These are phyloP conservation scores for Drechslerella coelobrocha DNA, from an alignment of 2,329 filamentous ascomycete species.

Conservation along the genomic window DNA sequence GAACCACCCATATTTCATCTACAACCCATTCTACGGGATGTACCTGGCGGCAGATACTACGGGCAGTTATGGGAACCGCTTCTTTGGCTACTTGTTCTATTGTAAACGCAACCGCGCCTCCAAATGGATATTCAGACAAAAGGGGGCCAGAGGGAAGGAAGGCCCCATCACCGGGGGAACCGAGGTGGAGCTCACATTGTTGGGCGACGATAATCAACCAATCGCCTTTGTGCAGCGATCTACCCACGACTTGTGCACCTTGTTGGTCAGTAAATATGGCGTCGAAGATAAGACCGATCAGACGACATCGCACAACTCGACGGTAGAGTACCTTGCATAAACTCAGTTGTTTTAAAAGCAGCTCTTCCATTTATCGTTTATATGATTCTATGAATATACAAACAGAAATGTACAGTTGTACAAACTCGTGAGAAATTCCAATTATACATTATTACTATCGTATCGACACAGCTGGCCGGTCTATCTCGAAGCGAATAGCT, in stretches of 20 bases:
- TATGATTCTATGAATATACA: no score
- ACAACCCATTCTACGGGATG: not conserved
- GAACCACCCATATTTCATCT: conserved; percentile 14
- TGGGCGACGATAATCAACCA: conserved; percentile 11
- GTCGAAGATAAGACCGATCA: conserved; percentile 1
- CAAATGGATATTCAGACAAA: conserved; percentile 17
- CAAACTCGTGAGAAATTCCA: no score
- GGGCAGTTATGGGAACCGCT: conserved; percentile 4
- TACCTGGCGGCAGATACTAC: conserved; percentile 14
- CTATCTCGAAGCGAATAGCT: no score
- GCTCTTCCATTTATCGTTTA: no score
- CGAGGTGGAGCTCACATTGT: conserved; percentile 16
- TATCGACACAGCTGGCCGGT: no score
- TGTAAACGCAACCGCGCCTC: conserved; percentile 10
- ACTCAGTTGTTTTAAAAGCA: no score
- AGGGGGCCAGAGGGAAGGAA: not conserved
- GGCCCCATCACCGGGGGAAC: not conserved
- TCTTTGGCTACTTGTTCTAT: conserved; percentile 17
- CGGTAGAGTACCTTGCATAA: conserved; percentile 12
- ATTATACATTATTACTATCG: no score
- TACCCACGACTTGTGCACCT: conserved; percentile 3
- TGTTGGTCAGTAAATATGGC: conserved; percentile 18
- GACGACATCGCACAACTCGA: conserved; percentile 4
- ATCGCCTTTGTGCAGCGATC: conserved; percentile 13
- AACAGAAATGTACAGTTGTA: no score